These are phyloP conservation scores for Coffea humblotiana DNA, from an alignment of 305 asterid species.

Conservation along the genomic window DNA sequence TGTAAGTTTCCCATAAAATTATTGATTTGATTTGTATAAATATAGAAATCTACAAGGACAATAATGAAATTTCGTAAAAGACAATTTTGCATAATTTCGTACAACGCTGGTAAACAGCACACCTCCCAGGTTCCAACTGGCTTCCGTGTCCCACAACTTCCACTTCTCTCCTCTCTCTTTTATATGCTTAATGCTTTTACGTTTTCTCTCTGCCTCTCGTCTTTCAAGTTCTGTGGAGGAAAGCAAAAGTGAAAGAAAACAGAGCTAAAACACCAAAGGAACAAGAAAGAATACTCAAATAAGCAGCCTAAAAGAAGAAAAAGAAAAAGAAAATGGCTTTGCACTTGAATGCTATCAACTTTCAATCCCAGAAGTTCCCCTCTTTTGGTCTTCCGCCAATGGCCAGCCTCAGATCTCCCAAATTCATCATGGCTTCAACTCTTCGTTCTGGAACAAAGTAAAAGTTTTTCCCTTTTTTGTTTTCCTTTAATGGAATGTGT, in stretches of 20 bases:
- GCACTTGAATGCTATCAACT: slow-evolving; percentile 54
- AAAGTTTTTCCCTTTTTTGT: background rate
- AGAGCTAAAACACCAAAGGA: background rate
- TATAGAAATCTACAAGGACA: background rate
- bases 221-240: slow-evolving; percentile 51
- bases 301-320: background rate
- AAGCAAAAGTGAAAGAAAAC: slow-evolving; percentile 27
- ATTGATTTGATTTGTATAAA: background rate
- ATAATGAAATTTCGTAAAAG: background rate
- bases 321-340: slow-evolving; percentile 41
- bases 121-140: slow-evolving; percentile 16
- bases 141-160: slow-evolving; percentile 26
- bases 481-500: background rate
- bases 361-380: slow-evolving; percentile 51
- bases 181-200: slow-evolving; percentile 16
- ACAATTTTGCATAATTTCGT: background rate
- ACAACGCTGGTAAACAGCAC: background rate
- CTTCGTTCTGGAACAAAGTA: slow-evolving; percentile 61
- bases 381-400: slow-evolving; percentile 54
- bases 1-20: background rate
- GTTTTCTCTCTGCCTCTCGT: slow-evolving; percentile 6
- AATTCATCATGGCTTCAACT: slow-evolving; percentile 66
- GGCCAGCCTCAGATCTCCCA: slow-evolving; percentile 69
- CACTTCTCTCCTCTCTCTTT: slow-evolving; percentile 14
- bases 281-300: background rate